Conservation (phyloP, 2,329 filamentous ascomycete species). For the Epichloe hybrida region DNA sequence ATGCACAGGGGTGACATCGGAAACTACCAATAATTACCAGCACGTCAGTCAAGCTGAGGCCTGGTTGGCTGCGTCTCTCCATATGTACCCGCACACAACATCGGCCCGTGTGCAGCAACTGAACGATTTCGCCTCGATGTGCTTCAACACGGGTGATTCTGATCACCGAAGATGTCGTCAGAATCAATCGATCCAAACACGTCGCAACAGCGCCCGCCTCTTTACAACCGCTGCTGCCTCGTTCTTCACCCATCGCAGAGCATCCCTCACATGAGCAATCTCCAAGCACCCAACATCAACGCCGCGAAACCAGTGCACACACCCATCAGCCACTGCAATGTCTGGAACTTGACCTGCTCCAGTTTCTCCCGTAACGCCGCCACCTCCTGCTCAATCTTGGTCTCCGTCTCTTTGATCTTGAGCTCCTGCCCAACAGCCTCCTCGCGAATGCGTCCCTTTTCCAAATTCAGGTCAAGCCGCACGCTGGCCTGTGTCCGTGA, state of each 20-base stretch:
- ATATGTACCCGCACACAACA: neutral
- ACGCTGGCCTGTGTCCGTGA: conserved; percentile 88
- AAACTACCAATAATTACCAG: no score
- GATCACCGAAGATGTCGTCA: no score
- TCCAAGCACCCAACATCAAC: conserved; percentile 55
- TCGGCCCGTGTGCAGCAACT: neutral
- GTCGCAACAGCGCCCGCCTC: neutral
- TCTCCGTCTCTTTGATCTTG: conserved; percentile 99
- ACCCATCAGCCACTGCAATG: conserved; percentile 94
- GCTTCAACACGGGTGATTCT: no score
- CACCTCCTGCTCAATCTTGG: conserved; percentile 94
- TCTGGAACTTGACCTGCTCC: conserved; percentile 93
- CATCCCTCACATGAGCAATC: conserved; percentile 45
- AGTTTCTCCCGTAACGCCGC: conserved; percentile 81
- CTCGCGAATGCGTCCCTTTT: conserved; percentile 86
- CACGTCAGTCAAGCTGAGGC: no score
- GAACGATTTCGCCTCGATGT: neutral
- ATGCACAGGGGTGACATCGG: no score
- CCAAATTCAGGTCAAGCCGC: conserved; percentile 81
- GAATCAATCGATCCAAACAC: no score
- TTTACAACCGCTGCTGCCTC: neutral
- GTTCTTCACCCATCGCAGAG: neutral
- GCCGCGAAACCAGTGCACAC: conserved; percentile 57
- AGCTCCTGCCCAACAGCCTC: conserved; percentile 94
- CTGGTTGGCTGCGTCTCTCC: no score